phyloP scores from a whole-genome alignment of 257 asterid genomes.

The Penstemon eatonii region DNA sequence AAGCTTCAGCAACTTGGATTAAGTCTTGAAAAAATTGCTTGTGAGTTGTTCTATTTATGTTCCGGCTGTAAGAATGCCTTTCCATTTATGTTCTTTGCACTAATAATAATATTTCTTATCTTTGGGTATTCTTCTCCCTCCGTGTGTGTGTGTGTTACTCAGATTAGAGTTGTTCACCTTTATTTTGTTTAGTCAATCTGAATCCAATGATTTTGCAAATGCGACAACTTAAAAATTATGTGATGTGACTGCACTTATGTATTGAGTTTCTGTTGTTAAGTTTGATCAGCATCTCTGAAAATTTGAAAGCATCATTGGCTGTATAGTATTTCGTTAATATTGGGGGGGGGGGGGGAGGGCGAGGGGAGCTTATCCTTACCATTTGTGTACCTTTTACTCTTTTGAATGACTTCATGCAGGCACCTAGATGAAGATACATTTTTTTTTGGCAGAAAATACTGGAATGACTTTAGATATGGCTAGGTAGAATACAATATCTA shows the following conservation, averaged over 20 bases:
- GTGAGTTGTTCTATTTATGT: not conserved
- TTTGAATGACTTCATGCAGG: conserved; percentile 58
- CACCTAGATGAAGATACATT: conserved; percentile 36
- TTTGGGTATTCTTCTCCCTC: not conserved
- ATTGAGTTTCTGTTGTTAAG: not conserved
- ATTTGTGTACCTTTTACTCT: conserved; percentile 26
- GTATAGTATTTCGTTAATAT: not conserved
- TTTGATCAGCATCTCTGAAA: not conserved
- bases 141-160: not conserved
- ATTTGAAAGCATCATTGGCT: conserved; percentile 3
- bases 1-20: too few species aligned
- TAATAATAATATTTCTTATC: not conserved
- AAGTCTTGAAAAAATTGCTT: too few species aligned
- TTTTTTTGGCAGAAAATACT: conserved; percentile 39
- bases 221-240: not conserved
- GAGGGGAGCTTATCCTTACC: conserved; percentile 20
- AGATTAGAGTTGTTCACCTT: not conserved
- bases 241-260: not conserved
- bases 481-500: conserved; percentile 13
- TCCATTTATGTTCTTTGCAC: not conserved
- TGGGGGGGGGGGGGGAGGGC: not conserved
- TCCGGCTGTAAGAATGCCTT: not conserved
- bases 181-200: conserved; percentile 12
- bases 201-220: not conserved
- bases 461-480: conserved; percentile 38